Evolutionary conservation across 306 rosid species (phyloP).

Genomic region (Dalbergia cochinchinensis): DNA sequence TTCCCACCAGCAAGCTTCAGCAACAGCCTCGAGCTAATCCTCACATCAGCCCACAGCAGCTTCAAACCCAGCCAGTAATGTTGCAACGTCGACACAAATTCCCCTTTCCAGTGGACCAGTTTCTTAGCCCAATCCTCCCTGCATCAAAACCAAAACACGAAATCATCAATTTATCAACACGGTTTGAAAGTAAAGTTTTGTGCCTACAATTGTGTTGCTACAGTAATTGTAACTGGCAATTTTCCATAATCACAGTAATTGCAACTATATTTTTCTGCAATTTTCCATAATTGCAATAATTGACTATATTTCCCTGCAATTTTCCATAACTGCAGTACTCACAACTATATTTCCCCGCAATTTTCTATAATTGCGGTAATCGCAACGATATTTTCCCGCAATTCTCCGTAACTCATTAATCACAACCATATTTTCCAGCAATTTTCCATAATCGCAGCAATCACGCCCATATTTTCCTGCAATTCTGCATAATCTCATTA

Average conservation of each 20-base stretch:
- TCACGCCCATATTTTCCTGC: not conserved
- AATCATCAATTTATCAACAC: not conserved
- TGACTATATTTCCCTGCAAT: too few species aligned
- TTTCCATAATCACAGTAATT: not conserved
- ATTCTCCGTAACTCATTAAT: too few species aligned
- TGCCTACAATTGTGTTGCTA: not conserved
- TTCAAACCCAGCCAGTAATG: slow-evolving; percentile 96
- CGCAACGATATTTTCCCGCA: too few species aligned
- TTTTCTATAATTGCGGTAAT: too few species aligned
- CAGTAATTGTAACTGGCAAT: not conserved
- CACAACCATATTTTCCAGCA: too few species aligned
- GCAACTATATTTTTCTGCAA: too few species aligned
- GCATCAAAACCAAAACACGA: slow-evolving; percentile 40
- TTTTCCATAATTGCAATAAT: too few species aligned
- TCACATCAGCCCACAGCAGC: slow-evolving; percentile 84
- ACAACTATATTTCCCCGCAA: not conserved
- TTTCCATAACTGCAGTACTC: too few species aligned
- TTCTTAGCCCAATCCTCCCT: slow-evolving; percentile 97
- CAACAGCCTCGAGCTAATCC: slow-evolving; percentile 83
- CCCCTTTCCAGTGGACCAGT: slow-evolving; percentile 82
- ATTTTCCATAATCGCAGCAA: too few species aligned
- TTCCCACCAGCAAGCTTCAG: slow-evolving; percentile 91
- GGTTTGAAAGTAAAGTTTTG: not conserved
- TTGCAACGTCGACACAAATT: slow-evolving; percentile 73
- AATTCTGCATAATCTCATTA: not conserved